Evolutionary conservation across 306 rosid genomes (phyloP).

Genomic region (Prunus padus): DNA sequence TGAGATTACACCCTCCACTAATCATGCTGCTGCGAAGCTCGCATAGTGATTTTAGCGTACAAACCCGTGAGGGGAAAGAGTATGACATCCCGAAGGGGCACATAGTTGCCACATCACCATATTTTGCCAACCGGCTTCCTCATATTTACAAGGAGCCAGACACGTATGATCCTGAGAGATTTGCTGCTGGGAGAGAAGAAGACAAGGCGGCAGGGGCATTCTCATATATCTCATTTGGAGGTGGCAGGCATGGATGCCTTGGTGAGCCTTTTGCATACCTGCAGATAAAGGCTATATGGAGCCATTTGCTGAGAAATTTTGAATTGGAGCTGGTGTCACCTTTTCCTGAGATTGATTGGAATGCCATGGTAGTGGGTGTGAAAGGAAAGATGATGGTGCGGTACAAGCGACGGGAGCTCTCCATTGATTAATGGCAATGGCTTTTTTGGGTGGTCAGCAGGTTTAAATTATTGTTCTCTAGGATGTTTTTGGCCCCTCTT

Average conservation of each 20-base stretch:
- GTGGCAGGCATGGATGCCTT: constrained; percentile 96
- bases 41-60: constrained; percentile 72
- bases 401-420: constrained; percentile 73
- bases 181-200: constrained; percentile 75
- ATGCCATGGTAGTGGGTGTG: constrained; percentile 99
- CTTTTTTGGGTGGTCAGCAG: background rate
- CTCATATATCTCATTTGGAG: constrained; percentile 93
- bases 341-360: constrained; percentile 94
- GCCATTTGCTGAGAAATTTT: constrained; percentile 89
- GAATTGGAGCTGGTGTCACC: constrained; percentile 84
- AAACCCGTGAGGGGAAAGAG: constrained; percentile 70
- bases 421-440: constrained; percentile 30
- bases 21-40: constrained; percentile 89
- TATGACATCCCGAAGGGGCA: constrained; percentile 94
- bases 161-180: constrained; percentile 76
- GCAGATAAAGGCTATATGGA: constrained; percentile 95
- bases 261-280: constrained; percentile 97
- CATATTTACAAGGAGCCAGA: constrained; percentile 79
- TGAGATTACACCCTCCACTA: constrained; percentile 94
- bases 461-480: constrained; percentile 7
- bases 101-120: constrained; percentile 93
- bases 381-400: constrained; percentile 94
- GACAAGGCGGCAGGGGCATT: constrained; percentile 89
- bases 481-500: constrained; percentile 17
- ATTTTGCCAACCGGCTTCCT: constrained; percentile 79